Percentiles rank a stretch among this genome's conserved stretches.
These are phyloP conservation scores for Globisporangium paddicum DNA, from an alignment of 352 stramenopile species.

Conservation along the genomic window DNA sequence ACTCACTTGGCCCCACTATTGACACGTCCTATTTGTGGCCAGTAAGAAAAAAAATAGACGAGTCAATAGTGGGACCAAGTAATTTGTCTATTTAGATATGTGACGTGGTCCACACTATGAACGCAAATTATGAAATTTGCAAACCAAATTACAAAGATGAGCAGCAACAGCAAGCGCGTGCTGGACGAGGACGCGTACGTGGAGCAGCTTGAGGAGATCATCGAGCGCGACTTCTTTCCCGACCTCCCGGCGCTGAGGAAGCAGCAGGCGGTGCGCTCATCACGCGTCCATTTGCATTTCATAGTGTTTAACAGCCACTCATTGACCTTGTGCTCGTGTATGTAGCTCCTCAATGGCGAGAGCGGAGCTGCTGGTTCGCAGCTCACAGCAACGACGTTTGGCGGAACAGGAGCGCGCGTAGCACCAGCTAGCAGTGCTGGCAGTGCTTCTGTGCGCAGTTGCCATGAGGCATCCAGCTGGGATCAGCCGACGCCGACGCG, in stretches of 20 bases:
- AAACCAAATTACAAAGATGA: slow-evolving; percentile 7
- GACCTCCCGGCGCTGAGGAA: slow-evolving; percentile 52
- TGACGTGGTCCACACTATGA: no score
- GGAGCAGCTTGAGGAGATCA: slow-evolving; percentile 65
- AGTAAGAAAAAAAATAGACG: no score
- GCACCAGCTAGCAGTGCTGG: not conserved
- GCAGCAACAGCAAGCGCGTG: slow-evolving; percentile 38
- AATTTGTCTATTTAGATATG: no score
- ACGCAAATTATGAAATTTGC: no score
- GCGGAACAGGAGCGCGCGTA: slow-evolving; percentile 6
- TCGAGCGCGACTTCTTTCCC: slow-evolving; percentile 87
- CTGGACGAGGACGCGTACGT: slow-evolving; percentile 84
- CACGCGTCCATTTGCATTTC: not conserved
- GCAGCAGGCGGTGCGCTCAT: slow-evolving; percentile 36
- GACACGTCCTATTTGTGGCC: no score
- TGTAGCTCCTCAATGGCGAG: slow-evolving; percentile 22
- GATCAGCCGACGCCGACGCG: slow-evolving; percentile 47
- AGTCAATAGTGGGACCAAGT: no score
- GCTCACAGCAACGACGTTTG: slow-evolving; percentile 21
- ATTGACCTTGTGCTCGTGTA: not conserved
- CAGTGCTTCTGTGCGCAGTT: slow-evolving; percentile 17
- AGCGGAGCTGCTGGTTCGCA: slow-evolving; percentile 8
- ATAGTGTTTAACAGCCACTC: not conserved
- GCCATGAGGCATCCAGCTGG: slow-evolving; percentile 33
- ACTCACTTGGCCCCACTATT: no score